Conservation (phyloP, 1,284 basidiomycete species). For the Moesziomyces antarcticus region DNA sequence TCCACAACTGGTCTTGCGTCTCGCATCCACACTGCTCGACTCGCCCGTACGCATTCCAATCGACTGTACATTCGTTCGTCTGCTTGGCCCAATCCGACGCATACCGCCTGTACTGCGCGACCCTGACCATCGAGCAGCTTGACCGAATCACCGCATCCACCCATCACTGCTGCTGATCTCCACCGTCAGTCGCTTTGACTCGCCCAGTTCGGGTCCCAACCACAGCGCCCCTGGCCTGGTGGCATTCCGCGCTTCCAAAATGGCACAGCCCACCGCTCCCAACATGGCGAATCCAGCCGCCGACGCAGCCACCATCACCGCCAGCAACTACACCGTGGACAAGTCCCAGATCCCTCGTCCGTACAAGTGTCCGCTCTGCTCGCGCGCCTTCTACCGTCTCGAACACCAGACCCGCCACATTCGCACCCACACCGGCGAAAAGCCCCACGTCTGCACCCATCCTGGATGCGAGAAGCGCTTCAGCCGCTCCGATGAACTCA, state of each 20-base stretch:
- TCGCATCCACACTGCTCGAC: too few relatives aligned
- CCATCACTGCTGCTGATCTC: not conserved
- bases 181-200: not conserved
- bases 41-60: too few relatives aligned
- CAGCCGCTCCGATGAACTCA: slow-evolving; percentile 95
- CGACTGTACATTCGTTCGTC: too few relatives aligned
- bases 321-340: slow-evolving; percentile 59
- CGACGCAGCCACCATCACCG: slow-evolving; percentile 32
- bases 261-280: slow-evolving; percentile 38
- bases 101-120: too few relatives aligned
- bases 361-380: slow-evolving; percentile 67
- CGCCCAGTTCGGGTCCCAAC: slow-evolving; percentile 2
- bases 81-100: too few relatives aligned
- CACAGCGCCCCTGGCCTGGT: slow-evolving; percentile 24
- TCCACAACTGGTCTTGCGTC: too few relatives aligned
- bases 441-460: slow-evolving; percentile 92
- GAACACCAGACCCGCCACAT: slow-evolving; percentile 88
- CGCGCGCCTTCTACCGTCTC: slow-evolving; percentile 65
- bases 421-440: slow-evolving; percentile 97
- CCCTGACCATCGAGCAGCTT: too few relatives aligned
- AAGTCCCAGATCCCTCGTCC: slow-evolving; percentile 66
- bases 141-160: not conserved
- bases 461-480: slow-evolving; percentile 98
- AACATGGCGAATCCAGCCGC: slow-evolving; percentile 30
- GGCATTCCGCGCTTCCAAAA: slow-evolving; percentile 21